Base-by-base conservation (phyloP, 78 protist species). In the Emiliania huxleyi region DNA sequence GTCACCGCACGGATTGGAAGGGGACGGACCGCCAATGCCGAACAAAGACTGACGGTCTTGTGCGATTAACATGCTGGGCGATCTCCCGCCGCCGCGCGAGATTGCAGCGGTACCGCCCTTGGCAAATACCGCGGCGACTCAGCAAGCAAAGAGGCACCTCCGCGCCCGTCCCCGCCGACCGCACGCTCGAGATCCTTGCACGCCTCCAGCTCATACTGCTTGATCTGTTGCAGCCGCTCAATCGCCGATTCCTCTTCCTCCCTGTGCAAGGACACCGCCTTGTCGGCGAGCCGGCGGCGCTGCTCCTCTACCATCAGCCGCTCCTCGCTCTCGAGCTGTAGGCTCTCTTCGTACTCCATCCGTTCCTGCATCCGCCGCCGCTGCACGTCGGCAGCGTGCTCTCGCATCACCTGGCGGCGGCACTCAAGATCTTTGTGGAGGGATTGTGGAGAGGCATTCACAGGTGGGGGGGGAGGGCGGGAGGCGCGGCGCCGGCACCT, bases 111-210 rank as follows among this genome's bases (percentile, higher is more conserved):
- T n/a, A n/a, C n/a, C n/a, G n/a, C n/a, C n/a, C n/a, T n/a, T n/a
- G n/a, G n/a, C n/a, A n/a, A n/a, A n/a, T n/a, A n/a, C n/a, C n/a
- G n/a, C n/a, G n/a, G n/a, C n/a, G n/a, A n/a, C n/a, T n/a, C n/a
- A n/a, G n/a, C n/a, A n/a, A n/a, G n/a, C n/a, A n/a, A n/a, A n/a
- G n/a, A n/a, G n/a, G n/a, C n/a, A n/a, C n/a, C n/a, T n/a, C n/a
- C n/a, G n/a, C n/a, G n/a, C n/a, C n/a, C n/a, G n/a, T n/a, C n/a
- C n/a, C n/a, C n/a, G n/a, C n/a, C n/a, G n/a, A 75, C 45, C 46
- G 85, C 85, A 1, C 48, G 85, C 85, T 75, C 85, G n/a, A 75
- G 85, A 4, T 75, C 85, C 46, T 75, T 48, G 46, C 40, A 75
- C 12, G 85, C 85, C 29, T 1, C 46, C 46, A 38, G 37, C 46